Conservation (phyloP, 2,329 filamentous ascomycete species). For the Sporothrix variecibatus region DNA sequence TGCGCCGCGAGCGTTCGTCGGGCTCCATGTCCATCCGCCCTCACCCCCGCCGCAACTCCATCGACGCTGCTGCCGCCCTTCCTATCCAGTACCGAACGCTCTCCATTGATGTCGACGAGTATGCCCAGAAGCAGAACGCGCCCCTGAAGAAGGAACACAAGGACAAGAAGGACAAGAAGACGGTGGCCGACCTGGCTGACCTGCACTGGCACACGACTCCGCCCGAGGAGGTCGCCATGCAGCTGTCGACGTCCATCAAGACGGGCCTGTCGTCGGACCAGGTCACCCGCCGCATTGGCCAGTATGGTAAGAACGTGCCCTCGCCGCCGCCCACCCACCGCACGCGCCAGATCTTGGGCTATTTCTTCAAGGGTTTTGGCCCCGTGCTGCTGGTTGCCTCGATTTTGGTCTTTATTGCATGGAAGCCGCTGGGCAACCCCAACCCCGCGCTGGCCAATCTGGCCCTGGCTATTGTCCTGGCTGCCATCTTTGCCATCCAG, state of each 20-base stretch:
- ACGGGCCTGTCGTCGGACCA: constrained; percentile 64
- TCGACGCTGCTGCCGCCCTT: constrained; percentile 46
- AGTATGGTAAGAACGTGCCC: constrained; percentile 68
- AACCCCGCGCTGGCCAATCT: constrained; percentile 65
- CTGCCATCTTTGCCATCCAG: constrained; percentile 69
- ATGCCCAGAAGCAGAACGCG: constrained; percentile 47
- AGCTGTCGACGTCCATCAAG: constrained; percentile 57
- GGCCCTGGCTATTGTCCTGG: constrained; percentile 71
- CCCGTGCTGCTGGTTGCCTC: constrained; percentile 67
- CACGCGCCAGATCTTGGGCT: constrained; percentile 60
- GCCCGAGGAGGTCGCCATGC: constrained; percentile 58
- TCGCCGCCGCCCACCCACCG: constrained; percentile 65
- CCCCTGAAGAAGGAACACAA: constrained; percentile 47
- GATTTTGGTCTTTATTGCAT: constrained; percentile 74
- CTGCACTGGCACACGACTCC: constrained; percentile 69
- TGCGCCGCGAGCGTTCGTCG: constrained; percentile 24
- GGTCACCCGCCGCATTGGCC: constrained; percentile 53
- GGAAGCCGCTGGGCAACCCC: constrained; percentile 72
- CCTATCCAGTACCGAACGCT: constrained; percentile 59
- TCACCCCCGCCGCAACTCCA: constrained; percentile 35
- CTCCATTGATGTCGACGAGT: constrained; percentile 59
- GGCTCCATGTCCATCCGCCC: constrained; percentile 30
- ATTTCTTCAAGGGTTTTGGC: constrained; percentile 79
- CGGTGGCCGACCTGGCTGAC: constrained; percentile 55
- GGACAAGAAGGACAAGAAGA: constrained; percentile 35